These are phyloP conservation scores for Fusarium secorum DNA, from an alignment of 2,329 filamentous ascomycete species.

Conservation along the genomic window DNA sequence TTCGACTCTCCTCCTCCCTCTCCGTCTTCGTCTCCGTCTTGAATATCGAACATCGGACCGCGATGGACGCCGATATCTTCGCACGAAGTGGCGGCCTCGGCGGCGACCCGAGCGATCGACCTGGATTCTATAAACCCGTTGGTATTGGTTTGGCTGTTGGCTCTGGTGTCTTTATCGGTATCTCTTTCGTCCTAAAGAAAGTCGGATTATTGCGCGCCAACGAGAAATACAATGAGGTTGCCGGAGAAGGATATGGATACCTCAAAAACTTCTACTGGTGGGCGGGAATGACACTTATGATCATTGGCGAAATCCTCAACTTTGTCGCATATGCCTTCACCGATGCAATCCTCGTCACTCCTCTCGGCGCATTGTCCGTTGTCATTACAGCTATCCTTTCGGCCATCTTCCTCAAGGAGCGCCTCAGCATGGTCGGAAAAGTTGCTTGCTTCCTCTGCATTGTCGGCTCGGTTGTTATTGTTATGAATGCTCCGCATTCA, in stretches of 20 bases:
- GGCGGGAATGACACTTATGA: slow-evolving; percentile 96
- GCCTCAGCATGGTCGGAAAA: slow-evolving; percentile 94
- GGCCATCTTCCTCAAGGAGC: slow-evolving; percentile 94
- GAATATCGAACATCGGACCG: background rate
- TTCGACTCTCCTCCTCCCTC: slow-evolving; percentile 8
- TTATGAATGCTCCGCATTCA: slow-evolving; percentile 88
- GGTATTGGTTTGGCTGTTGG: slow-evolving; percentile 86
- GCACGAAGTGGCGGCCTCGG: slow-evolving; percentile 30
- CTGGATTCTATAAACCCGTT: slow-evolving; percentile 77
- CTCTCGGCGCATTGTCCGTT: slow-evolving; percentile 88
- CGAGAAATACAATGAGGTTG: slow-evolving; percentile 93
- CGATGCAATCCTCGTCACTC: slow-evolving; percentile 94
- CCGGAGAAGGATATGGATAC: slow-evolving; percentile 96
- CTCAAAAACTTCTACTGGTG: slow-evolving; percentile 97
- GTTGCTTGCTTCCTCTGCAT: slow-evolving; percentile 96
- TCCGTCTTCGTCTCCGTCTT: background rate
- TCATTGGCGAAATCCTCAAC: slow-evolving; percentile 94
- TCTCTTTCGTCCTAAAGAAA: slow-evolving; percentile 96
- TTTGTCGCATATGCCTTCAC: slow-evolving; percentile 97
- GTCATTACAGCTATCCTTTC: slow-evolving; percentile 92
- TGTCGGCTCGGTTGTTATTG: slow-evolving; percentile 90
- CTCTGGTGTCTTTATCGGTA: slow-evolving; percentile 91
- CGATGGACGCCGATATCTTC: slow-evolving; percentile 40
- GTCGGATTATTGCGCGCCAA: slow-evolving; percentile 90
- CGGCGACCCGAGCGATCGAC: slow-evolving; percentile 46